Evolutionary conservation across 2,329 filamentous ascomycete genomes (phyloP).

Genomic region (Ilyonectria robusta): DNA sequence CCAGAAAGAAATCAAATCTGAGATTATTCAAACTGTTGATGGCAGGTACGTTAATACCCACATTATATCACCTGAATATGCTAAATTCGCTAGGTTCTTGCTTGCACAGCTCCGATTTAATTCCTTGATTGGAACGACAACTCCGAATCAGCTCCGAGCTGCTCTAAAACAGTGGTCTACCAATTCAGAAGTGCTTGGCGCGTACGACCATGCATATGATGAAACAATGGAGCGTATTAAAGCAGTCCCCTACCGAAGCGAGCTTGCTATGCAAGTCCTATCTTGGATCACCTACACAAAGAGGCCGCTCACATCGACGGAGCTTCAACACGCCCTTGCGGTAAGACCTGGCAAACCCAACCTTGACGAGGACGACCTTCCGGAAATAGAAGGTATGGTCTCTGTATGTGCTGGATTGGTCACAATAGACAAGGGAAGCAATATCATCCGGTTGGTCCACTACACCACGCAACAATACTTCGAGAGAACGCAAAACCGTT

Average conservation of each 20-base stretch:
- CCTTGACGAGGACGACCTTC: background rate
- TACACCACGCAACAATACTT: constrained; percentile 63
- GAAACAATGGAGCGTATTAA: constrained; percentile 58
- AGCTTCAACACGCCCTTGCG: background rate
- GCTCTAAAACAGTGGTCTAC: constrained; percentile 43
- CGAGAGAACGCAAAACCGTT: constrained; percentile 40
- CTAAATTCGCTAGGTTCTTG: no score
- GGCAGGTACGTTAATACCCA: no score
- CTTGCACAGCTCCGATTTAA: no score
- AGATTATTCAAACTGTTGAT: constrained; percentile 17
- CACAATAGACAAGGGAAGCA: constrained; percentile 34
- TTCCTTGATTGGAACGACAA: no score
- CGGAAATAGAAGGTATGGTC: background rate
- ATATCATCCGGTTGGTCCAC: constrained; percentile 59
- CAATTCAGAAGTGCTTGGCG: constrained; percentile 30
- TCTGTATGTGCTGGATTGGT: background rate
- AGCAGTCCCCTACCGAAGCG: no score
- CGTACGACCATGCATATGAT: constrained; percentile 56
- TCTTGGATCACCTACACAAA: background rate
- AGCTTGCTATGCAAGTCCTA: background rate
- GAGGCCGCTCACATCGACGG: background rate
- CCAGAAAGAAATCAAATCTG: constrained; percentile 4
- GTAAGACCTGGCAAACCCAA: background rate
- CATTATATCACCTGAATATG: no score
- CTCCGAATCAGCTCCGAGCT: constrained; percentile 37